These are phyloP conservation scores for Cyclocybe aegerita DNA, from an alignment of 768 basidiomycete genomes.

Conservation along the genomic window DNA sequence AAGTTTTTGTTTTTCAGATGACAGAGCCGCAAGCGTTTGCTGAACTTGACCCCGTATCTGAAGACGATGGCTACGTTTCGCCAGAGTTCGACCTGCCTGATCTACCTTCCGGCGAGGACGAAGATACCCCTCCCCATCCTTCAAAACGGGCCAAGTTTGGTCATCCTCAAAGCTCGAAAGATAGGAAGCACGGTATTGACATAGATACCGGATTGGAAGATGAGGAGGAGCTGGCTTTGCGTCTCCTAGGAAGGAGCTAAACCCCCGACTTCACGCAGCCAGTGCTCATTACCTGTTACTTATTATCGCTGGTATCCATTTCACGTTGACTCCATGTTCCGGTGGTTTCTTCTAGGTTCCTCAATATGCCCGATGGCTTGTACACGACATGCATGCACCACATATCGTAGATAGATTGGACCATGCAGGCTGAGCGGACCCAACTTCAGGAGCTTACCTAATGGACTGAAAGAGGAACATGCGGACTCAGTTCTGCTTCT, in stretches of 20 bases:
- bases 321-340: no score
- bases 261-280: no score
- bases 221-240: slow-evolving; percentile 60
- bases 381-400: no score
- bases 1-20: slow-evolving; percentile 19
- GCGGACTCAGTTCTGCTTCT: slow-evolving; percentile 10
- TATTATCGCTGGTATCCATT: no score
- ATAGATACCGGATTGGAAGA: slow-evolving; percentile 26
- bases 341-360: no score
- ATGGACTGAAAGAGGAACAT: slow-evolving; percentile 10
- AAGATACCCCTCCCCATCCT: slow-evolving; percentile 32
- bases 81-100: slow-evolving; percentile 63
- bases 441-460: no score
- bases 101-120: slow-evolving; percentile 29
- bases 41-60: slow-evolving; percentile 29
- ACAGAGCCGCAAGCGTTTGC: slow-evolving; percentile 29
- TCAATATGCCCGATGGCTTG: no score
- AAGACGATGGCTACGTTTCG: slow-evolving; percentile 68
- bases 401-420: no score
- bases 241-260: slow-evolving; percentile 37
- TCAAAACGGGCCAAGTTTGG: slow-evolving; percentile 22
- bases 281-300: no score
- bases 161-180: neutral
- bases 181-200: slow-evolving; percentile 11
- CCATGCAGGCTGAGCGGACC: no score